Evolutionary conservation across 2,329 filamentous ascomycete species (phyloP), one percentile per base, ranked within the genome.

Genomic region (Aspergillus brasiliensis): DNA sequence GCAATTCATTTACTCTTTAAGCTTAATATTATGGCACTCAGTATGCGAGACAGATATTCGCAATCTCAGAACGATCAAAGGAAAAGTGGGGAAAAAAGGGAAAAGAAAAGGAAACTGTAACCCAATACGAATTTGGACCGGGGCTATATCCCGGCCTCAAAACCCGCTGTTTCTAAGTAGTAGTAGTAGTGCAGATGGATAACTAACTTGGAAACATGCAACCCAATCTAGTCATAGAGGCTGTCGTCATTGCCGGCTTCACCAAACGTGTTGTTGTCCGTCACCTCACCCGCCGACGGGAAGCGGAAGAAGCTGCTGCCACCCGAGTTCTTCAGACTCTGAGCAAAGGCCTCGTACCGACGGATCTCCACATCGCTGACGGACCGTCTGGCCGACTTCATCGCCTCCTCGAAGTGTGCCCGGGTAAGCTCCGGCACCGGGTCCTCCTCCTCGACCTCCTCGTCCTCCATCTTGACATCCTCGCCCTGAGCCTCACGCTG

Each of bases 301-400:
- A 99, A 99, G 80, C 96, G 93, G 91, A 99, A 99, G 86, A 95
- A 97, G 70, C 91, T 92, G 73, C 93, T 94, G 40, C 93, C 93
- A 54, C 92, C 93, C 61, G 91, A 88, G 77, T 96, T 97, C 91
- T 99, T 99, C 92, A 99, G 96, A 78, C 94, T 94, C 82, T 98
- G 94, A 42, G 94, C 91, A 73, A 99, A 99, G 4, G 95, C 94
- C 84, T 99, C 95, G 81, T 99, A 99, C 62, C 94, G 90, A 74
- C 95, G 91, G 72, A 99, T 96, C 84, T 99, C 95, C 21, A 98
- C 94, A 69, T 99, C 95, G 59, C 87, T 93, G 69, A 99, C 95
- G 27, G 95, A 98, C 75, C 91, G 88, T 78, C 95, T 90, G 65
- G 95, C 95, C 78, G 90, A 89, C 78, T 91, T 88, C 95, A 99